These are phyloP conservation scores for Phialophora expanda DNA, from an alignment of 2,329 filamentous ascomycete genomes.

Conservation along the genomic window DNA sequence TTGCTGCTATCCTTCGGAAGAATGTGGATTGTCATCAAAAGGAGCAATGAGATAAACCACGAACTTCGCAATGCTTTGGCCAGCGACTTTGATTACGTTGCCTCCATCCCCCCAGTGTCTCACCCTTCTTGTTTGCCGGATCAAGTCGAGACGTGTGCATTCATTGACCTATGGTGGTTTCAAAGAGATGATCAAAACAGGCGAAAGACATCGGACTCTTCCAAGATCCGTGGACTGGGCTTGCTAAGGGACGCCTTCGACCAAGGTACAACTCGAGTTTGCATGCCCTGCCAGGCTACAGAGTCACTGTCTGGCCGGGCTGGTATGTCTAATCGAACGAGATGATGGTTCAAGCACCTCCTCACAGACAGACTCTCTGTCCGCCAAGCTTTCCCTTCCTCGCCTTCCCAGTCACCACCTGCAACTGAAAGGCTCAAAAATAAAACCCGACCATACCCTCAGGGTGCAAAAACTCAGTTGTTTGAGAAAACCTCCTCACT, in stretches of 20 bases:
- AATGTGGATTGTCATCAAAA: not conserved
- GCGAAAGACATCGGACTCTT: not conserved
- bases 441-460: not conserved
- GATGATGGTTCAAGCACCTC: not conserved
- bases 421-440: not conserved
- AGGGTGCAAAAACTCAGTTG: not conserved
- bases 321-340: not conserved
- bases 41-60: not conserved
- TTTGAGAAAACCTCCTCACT: not conserved
- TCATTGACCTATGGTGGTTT: not conserved
- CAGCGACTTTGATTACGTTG: not conserved
- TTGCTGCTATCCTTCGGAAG: not conserved
- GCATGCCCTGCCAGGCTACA: not conserved
- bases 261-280: not conserved
- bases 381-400: not conserved
- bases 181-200: not conserved
- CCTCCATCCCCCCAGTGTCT: not conserved
- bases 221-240: not conserved
- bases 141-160: not conserved
- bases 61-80: not conserved
- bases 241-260: not conserved
- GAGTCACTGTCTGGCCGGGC: not conserved
- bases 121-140: not conserved
- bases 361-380: not conserved
- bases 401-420: not conserved